phyloP scores from a whole-genome alignment of 78 protist species.

The Isochrysis galbana region DNA sequence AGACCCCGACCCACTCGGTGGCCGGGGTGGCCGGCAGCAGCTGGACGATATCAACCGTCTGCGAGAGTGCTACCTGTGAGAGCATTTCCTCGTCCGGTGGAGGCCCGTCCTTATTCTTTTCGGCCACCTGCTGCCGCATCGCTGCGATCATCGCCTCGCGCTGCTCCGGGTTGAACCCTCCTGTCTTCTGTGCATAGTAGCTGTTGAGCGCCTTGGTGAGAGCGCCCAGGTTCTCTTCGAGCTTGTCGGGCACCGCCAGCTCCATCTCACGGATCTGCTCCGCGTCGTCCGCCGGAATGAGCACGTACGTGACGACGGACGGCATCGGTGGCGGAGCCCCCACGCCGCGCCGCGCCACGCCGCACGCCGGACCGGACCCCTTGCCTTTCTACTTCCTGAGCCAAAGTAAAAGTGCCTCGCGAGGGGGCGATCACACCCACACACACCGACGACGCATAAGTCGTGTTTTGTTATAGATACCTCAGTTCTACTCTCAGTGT shows the following conservation, averaged over 20 bases:
- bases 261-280: neutral
- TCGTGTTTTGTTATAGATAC: too few relatives aligned
- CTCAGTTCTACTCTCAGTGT: too few relatives aligned
- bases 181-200: neutral
- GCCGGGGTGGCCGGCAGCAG: neutral
- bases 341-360: too few relatives aligned
- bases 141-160: neutral
- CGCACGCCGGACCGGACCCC: too few relatives aligned
- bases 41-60: conserved; percentile 23
- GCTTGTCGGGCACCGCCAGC: neutral
- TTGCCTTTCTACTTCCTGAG: too few relatives aligned
- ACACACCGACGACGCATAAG: too few relatives aligned
- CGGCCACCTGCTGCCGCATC: neutral
- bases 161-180: too few relatives aligned
- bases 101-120: too few relatives aligned
- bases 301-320: neutral
- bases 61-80: neutral
- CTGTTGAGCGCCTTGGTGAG: neutral
- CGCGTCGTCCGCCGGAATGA: neutral
- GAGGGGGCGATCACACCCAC: too few relatives aligned
- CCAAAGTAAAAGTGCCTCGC: too few relatives aligned
- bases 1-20: neutral
- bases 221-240: neutral
- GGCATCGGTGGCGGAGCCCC: too few relatives aligned
- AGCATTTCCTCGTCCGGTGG: neutral